Evolutionary conservation across 2,329 filamentous ascomycete genomes (phyloP), one percentile per base, ranked within the genome.

Genomic region (Phialemonium atrogriseum): DNA sequence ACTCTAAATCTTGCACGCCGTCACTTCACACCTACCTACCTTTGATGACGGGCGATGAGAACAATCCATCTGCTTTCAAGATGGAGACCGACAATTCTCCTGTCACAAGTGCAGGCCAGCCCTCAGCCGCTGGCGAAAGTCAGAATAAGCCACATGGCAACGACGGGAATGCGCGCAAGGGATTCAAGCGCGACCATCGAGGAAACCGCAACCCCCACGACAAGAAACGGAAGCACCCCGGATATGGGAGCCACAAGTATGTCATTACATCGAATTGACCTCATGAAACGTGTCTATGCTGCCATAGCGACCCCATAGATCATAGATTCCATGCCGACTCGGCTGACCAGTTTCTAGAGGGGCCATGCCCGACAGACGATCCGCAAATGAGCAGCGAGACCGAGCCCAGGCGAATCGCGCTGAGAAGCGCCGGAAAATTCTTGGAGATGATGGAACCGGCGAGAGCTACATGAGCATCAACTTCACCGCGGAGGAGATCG

Each of bases 401-500:
- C 62, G 66, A 32, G 60, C 64, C 38, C 59, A 66, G 16, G 60
- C 68, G 24, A 57, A 64, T 43, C 62, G 68, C 46, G 61, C 64
- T 33, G 52, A 54, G n/a, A 79, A 78, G 52, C 68, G 72, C 23
- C 68, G 61, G 36, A 72, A 66, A 41, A 41, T 69, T 3, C 64
- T 70, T 34, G 60, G 64, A 32, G 47, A 33, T 13, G 58, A 64
- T 31, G 51, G 51, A 10, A 49, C 52, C 8, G 46, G 47, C 16
- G 47, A 54, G 21, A 71, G 76, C 37, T 75, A 78, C 41, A 65
- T 64, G 60, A 60, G 50, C 51, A 73, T 74, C 36, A 62, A 66
- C 23, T 77, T 77, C 46, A 60, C 62, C 33, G 73, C 84, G 46
- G 86, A 91, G 42, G 88, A 95, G 59, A 89, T 95, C 45, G 84